phyloP scores from a whole-genome alignment of 1,284 basidiomycete species.

The Pyrrhoderma noxium region DNA sequence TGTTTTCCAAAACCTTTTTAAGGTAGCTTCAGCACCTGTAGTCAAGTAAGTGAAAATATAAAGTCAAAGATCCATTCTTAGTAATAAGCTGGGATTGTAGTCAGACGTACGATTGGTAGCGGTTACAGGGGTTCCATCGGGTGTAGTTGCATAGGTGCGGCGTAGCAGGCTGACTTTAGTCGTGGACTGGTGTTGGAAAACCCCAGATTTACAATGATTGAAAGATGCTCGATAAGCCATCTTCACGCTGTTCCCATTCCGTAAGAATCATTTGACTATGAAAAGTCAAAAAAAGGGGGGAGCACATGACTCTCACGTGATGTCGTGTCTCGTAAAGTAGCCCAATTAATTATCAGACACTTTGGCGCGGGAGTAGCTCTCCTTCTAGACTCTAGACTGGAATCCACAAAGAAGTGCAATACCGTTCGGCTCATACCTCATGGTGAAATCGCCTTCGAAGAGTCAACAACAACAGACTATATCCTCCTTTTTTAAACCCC shows the following conservation, averaged over 20 bases:
- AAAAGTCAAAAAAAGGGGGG: background rate
- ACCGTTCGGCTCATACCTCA: too few relatives aligned
- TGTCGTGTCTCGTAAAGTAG: too few relatives aligned
- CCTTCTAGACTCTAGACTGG: too few relatives aligned
- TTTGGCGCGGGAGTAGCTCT: too few relatives aligned
- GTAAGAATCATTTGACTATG: background rate
- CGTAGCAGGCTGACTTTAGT: too few relatives aligned
- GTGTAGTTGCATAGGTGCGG: conserved; percentile 17
- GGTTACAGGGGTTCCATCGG: conserved; percentile 37
- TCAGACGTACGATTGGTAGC: conserved; percentile 47
- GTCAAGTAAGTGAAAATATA: too few relatives aligned
- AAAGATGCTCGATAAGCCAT: conserved; percentile 2
- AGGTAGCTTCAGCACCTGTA: conserved; percentile 76
- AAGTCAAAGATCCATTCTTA: background rate
- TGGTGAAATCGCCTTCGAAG: too few relatives aligned
- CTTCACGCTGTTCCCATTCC: background rate
- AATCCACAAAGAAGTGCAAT: too few relatives aligned
- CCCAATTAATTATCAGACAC: too few relatives aligned
- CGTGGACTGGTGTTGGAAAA: background rate
- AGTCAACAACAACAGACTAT: conserved; percentile 19
- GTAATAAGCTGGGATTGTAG: background rate
- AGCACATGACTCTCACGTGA: background rate
- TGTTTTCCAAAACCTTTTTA: conserved; percentile 88
- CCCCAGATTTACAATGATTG: background rate
- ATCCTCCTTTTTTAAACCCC: conserved; percentile 17